These are phyloP conservation scores for Eimeria falciformis DNA, from an alignment of 169 alveolate genomes.

Conservation along the genomic window DNA sequence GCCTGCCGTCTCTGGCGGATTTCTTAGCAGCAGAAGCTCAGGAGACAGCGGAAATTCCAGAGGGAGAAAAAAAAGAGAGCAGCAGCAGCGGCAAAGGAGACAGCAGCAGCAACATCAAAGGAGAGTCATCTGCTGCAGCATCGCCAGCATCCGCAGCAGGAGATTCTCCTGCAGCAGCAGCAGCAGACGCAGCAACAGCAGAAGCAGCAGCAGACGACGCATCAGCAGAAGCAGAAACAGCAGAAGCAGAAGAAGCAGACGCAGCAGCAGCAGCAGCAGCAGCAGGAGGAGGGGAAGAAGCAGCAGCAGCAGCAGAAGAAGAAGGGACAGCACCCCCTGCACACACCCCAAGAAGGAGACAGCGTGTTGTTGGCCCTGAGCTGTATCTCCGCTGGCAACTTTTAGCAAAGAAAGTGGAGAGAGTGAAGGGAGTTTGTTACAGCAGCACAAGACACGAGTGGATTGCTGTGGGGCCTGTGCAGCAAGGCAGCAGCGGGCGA, in stretches of 20 bases:
- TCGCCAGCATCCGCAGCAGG: constrained; percentile 32
- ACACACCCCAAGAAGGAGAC: constrained; percentile 51
- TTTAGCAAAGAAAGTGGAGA: constrained; percentile 26
- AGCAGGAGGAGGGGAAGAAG: constrained; percentile 34
- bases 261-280: constrained; percentile 12
- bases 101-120: background rate
- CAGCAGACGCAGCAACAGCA: background rate
- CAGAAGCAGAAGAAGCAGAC: background rate
- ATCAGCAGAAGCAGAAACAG: constrained; percentile 2
- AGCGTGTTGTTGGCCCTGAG: constrained; percentile 69
- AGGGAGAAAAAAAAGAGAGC: too few relatives aligned
- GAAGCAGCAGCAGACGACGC: constrained; percentile 19
- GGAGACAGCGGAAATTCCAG: background rate
- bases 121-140: constrained; percentile 11
- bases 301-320: constrained; percentile 47
- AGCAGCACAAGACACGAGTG: constrained; percentile 73
- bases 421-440: constrained; percentile 71
- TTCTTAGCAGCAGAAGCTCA: constrained; percentile 54
- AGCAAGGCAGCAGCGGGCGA: constrained; percentile 64
- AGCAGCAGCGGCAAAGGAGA: too few relatives aligned
- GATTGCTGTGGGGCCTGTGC: constrained; percentile 68
- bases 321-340: constrained; percentile 17
- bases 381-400: constrained; percentile 55
- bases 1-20: constrained; percentile 66
- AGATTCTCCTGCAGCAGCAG: background rate